Conservation (phyloP, 2,329 filamentous ascomycete genomes). For the Fusarium nygamai region DNA sequence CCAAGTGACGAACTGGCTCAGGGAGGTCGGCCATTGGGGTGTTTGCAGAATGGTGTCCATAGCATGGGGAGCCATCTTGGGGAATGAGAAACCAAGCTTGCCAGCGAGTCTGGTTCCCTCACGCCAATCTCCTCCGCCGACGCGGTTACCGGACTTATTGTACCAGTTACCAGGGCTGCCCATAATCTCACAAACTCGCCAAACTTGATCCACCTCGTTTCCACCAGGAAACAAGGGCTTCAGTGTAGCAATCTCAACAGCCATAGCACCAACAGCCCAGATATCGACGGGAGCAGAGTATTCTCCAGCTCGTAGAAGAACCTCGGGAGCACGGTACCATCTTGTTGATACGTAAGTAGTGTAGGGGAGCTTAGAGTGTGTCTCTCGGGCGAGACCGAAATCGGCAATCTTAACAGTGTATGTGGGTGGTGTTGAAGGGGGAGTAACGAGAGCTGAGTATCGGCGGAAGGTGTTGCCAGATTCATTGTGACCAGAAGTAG, state of each 20-base stretch:
- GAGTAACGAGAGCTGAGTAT: constrained; percentile 93
- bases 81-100: constrained; percentile 98
- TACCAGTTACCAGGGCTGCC: constrained; percentile 98
- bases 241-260: constrained; percentile 94
- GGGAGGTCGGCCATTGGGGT: constrained; percentile 89
- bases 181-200: constrained; percentile 99
- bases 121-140: constrained; percentile 97
- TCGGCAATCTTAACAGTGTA: constrained; percentile 99
- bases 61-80: constrained; percentile 97
- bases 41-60: constrained; percentile 93
- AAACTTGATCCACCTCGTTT: constrained; percentile 98
- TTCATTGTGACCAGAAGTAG: constrained; percentile 86
- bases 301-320: constrained; percentile 90
- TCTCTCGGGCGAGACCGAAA: constrained; percentile 97
- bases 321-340: constrained; percentile 98
- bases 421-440: constrained; percentile 89
- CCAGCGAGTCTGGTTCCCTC: constrained; percentile 92
- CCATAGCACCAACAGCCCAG: constrained; percentile 98
- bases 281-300: constrained; percentile 99
- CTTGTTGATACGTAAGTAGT: constrained; percentile 98
- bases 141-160: constrained; percentile 84
- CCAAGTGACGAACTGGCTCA: constrained; percentile 96
- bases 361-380: constrained; percentile 94
- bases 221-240: constrained; percentile 97
- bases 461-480: constrained; percentile 85